Base-by-base conservation (phyloP, 331 rosid species). In the Prunus yedoensis region DNA sequence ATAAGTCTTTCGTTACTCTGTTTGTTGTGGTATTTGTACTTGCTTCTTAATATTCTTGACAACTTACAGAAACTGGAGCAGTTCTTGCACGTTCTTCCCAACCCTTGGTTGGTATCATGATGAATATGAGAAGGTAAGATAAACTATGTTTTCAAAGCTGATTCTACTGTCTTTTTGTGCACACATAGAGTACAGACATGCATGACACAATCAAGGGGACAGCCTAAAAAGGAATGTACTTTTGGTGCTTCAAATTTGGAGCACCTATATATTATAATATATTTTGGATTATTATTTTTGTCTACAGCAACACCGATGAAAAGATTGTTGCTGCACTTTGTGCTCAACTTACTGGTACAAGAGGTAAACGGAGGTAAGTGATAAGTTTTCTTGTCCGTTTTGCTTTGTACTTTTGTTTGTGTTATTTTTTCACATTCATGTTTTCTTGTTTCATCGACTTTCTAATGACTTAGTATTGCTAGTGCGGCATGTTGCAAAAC, bases 31-130 rank as follows among this genome's bases (percentile, higher is more conserved):
- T 35, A 75, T 76, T 77, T 52, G 38, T 81, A 69, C 75, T 53
- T 80, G 74, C 78, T 78, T 68, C 76, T 49, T 65, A 41, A 51
- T 74, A 68, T 77, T 56, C 60, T 45, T 71, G 76, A 46, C 75
- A 65, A 80, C 30, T 70, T 74, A 18, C 82, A 95, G 99, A 67
- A 79, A 89, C 89, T n/a, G 99, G 99, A 85, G 99, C 97, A 54
- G 99, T 89, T 65, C 96, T 95, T 87, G 97, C 99, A 73, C 97
- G 97, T 72, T 95, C 99, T 76, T 89, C 99, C 81, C 99, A 95
- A 82, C 99, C 99, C 56, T 78, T 92, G 76, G 97, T 92, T 85
- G 99, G 99, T 78, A 83, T 95, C 80, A 90, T 95, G 99, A 90
- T 88, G 96, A 95, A 90, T 84, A 85, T 89, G 94, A 90, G 97